phyloP scores from a whole-genome alignment of 257 asterid genomes.

The Cordia subcordata region DNA sequence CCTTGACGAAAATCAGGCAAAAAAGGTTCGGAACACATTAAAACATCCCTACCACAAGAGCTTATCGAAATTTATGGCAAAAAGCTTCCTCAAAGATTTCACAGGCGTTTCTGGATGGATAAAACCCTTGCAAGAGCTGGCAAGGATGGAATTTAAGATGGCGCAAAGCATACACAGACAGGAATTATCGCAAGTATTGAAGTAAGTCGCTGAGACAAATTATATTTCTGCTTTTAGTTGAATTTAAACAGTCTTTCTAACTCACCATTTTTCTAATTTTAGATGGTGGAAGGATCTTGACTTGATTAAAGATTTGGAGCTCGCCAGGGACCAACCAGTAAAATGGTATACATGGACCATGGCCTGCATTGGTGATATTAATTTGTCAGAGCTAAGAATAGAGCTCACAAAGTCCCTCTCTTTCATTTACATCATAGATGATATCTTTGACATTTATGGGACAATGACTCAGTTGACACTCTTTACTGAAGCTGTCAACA shows the following conservation, averaged over 20 bases:
- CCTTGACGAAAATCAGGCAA: background rate
- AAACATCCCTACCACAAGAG: constrained; percentile 41
- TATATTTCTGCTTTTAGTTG: background rate
- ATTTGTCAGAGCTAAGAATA: constrained; percentile 20
- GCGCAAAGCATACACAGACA: constrained; percentile 17
- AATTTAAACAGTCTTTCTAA: background rate
- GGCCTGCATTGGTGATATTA: constrained; percentile 16
- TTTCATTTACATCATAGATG: constrained; percentile 30
- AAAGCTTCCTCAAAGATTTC: constrained; percentile 4
- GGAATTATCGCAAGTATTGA: constrained; percentile 32
- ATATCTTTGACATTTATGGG: constrained; percentile 35
- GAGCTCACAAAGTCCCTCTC: constrained; percentile 27
- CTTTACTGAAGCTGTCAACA: constrained; percentile 22
- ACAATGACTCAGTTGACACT: constrained; percentile 18
- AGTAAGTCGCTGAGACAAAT: constrained; percentile 17
- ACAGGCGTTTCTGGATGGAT: constrained; percentile 15
- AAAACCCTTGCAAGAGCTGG: constrained; percentile 27
- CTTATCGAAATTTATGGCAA: constrained; percentile 17
- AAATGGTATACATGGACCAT: constrained; percentile 40
- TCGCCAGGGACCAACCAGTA: constrained; percentile 30
- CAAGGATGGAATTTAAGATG: constrained; percentile 15
- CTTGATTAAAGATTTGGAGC: constrained; percentile 22
- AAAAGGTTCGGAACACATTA: constrained; percentile 17
- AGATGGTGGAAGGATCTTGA: constrained; percentile 54
- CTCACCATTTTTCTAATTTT: background rate